These are phyloP conservation scores for Mycena crocata DNA, from an alignment of 768 basidiomycete genomes.

Conservation along the genomic window DNA sequence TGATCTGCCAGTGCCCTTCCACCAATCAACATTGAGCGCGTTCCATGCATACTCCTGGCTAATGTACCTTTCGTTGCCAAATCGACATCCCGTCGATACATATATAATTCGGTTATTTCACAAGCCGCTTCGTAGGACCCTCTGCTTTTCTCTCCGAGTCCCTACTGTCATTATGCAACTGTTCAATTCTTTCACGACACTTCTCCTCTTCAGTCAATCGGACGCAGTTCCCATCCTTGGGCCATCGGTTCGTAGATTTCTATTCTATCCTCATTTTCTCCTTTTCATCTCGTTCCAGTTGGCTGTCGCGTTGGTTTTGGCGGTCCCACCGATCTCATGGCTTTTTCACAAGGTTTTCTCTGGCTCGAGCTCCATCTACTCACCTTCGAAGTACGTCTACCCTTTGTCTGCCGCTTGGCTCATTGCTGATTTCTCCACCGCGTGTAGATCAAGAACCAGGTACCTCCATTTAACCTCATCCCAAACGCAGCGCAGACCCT, in stretches of 20 bases:
- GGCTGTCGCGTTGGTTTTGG: slow-evolving; percentile 31
- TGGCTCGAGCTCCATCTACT: slow-evolving; percentile 37
- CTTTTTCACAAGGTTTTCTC: slow-evolving; percentile 28
- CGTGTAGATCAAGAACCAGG: slow-evolving; percentile 22
- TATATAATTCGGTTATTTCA: no score
- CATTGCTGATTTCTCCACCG: not conserved
- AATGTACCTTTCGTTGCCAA: no score
- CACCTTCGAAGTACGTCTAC: slow-evolving; percentile 30
- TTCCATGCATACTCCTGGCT: no score
- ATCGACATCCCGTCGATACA: no score
- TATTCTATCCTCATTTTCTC: not conserved
- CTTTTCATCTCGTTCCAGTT: slow-evolving; percentile 20
- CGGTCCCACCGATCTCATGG: slow-evolving; percentile 30
- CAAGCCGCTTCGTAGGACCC: no score
- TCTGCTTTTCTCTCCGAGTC: not conserved
- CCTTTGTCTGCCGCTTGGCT: not conserved
- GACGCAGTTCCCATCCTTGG: slow-evolving; percentile 20
- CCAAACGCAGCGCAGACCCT: not conserved
- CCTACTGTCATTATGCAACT: no score
- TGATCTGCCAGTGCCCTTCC: no score
- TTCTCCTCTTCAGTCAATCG: slow-evolving; percentile 21
- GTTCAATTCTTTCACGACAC: slow-evolving; percentile 3
- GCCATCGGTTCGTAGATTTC: slow-evolving; percentile 9
- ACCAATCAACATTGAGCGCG: no score
- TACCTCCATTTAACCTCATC: not conserved